A percentile compares a stretch with the other conserved stretches of the same genome.
Evolutionary conservation across 192 early-diverging fungal genomes (phyloP).

Genomic region (Podila clonocystis): DNA sequence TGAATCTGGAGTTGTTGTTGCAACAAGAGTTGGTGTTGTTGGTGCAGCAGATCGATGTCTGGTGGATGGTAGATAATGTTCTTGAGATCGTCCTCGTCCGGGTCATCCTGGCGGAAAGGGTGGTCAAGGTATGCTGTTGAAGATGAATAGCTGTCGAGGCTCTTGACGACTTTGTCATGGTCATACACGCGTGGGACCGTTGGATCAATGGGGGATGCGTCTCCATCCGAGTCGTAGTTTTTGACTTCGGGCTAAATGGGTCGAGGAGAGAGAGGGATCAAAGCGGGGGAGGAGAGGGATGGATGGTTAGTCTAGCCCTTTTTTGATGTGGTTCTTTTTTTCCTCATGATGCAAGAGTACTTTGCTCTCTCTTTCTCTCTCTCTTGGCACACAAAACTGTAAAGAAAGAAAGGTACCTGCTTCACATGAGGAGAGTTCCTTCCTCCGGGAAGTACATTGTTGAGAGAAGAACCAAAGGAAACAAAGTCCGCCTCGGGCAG

Average conservation of each 20-base stretch:
- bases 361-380: no score
- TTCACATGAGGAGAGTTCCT: neutral
- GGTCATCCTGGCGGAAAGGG: slow-evolving; percentile 1
- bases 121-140: neutral
- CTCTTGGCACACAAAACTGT: no score
- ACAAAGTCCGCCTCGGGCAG: no score
- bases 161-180: neutral
- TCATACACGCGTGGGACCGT: neutral
- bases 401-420: neutral
- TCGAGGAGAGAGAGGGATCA: neutral
- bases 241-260: neutral
- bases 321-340: no score
- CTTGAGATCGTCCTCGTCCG: neutral
- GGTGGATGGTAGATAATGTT: neutral
- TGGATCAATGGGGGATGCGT: neutral
- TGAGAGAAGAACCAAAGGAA: neutral
- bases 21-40: neutral
- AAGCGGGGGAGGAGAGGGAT: neutral
- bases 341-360: no score
- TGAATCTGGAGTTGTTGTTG: neutral
- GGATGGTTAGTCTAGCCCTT: neutral
- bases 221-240: slow-evolving; percentile 3
- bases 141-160: neutral
- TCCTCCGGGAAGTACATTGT: neutral
- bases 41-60: neutral